A percentile compares a stretch with the other conserved stretches of the same genome.
phyloP scores from a whole-genome alignment of 495 filamentous ascomycete species.

The Aspergillus cristatus region DNA sequence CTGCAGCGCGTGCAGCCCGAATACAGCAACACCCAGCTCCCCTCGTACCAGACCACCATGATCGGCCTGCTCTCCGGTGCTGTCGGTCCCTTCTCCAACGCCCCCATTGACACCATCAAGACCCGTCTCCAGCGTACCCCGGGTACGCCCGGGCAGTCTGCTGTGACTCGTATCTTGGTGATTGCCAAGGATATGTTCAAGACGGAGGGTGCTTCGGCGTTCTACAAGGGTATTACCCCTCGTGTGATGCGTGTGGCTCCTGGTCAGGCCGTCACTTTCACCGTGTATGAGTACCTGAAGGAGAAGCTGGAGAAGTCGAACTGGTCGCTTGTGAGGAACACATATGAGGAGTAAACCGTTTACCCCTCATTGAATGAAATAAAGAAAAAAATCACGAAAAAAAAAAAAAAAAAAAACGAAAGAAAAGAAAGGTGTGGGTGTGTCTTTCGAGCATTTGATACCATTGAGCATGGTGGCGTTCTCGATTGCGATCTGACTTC shows the following conservation, averaged over 20 bases:
- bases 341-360: conserved; percentile 62
- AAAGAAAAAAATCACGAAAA: not conserved
- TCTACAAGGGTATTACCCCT: conserved; percentile 99
- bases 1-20: conserved; percentile 61
- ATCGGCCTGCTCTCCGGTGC: conserved; percentile 90
- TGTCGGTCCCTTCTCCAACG: conserved; percentile 92
- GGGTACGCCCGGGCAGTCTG: conserved; percentile 69
- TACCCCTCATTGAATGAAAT: too few species aligned
- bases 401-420: conserved; percentile 2
- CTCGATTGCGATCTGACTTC: conserved; percentile 11
- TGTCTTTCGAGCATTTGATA: conserved; percentile 23
- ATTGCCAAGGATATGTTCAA: conserved; percentile 93
- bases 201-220: conserved; percentile 86
- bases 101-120: conserved; percentile 99
- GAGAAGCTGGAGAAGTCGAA: conserved; percentile 68
- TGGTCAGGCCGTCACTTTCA: conserved; percentile 96
- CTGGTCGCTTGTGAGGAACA: conserved; percentile 51
- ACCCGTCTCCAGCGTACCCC: conserved; percentile 88
- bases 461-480: conserved; percentile 25
- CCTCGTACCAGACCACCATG: conserved; percentile 79
- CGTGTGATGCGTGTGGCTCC: conserved; percentile 96
- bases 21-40: conserved; percentile 52
- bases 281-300: conserved; percentile 90
- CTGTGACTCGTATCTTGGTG: conserved; percentile 60
- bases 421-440: conserved; percentile 3